Evolutionary conservation across 2,329 filamentous ascomycete species (phyloP).

Genomic region (Penicillium sp.): DNA sequence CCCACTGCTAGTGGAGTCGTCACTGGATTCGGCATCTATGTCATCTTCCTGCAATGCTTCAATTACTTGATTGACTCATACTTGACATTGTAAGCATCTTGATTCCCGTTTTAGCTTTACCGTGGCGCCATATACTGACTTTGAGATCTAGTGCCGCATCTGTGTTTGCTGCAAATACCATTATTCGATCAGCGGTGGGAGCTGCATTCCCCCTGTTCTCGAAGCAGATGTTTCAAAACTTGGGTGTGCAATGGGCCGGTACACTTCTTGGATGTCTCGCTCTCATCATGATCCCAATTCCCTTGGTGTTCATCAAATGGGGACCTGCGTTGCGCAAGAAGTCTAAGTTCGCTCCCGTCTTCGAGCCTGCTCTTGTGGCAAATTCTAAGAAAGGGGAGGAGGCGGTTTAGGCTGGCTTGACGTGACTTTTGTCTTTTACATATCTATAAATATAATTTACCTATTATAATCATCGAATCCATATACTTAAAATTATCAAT

Average conservation of each 20-base stretch:
- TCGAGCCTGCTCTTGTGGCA: neutral
- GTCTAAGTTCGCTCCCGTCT: constrained; percentile 29
- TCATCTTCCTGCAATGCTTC: constrained; percentile 38
- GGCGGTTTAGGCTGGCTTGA: constrained; percentile 6
- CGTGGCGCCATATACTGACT: neutral
- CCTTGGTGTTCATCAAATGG: constrained; percentile 34
- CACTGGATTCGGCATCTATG: constrained; percentile 35
- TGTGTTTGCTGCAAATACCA: constrained; percentile 41
- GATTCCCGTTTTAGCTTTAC: rapidly evolving
- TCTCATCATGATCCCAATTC: constrained; percentile 41
- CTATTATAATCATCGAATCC: neutral
- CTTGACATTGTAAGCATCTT: constrained; percentile 38
- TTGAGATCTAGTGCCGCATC: constrained; percentile 34
- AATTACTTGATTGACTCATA: constrained; percentile 44
- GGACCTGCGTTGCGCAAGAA: constrained; percentile 33
- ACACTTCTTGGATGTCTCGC: constrained; percentile 42
- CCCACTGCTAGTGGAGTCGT: constrained; percentile 36
- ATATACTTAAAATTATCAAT: neutral
- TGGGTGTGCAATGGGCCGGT: constrained; percentile 41
- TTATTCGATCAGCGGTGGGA: constrained; percentile 38
- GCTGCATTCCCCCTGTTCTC: constrained; percentile 41
- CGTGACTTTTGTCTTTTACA: neutral
- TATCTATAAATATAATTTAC: neutral
- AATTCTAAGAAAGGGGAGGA: constrained; percentile 3
- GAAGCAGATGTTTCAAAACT: constrained; percentile 39